Percentiles rank a stretch among this genome's conserved stretches.
Evolutionary conservation across 371 early-diverging fungal genomes (phyloP).

Genomic region (Mortierella sp.): DNA sequence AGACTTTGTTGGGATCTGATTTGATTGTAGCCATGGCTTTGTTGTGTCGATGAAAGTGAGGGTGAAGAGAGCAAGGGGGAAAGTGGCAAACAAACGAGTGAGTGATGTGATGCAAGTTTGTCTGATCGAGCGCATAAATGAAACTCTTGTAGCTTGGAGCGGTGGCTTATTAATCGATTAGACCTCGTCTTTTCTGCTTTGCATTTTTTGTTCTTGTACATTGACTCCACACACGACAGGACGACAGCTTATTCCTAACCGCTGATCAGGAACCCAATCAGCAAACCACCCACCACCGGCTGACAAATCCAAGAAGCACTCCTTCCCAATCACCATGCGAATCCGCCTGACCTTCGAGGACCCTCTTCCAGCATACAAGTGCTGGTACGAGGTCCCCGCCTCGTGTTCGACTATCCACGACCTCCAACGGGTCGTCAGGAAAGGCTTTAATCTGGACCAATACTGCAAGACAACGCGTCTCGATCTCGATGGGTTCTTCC

Average conservation of each 20-base stretch:
- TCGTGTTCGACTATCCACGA: conserved; percentile 42
- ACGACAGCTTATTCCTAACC: neutral
- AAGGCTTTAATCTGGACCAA: conserved; percentile 41
- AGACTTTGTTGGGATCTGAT: conserved; percentile 79
- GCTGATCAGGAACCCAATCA: neutral
- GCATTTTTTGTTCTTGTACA: neutral
- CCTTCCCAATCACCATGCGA: conserved; percentile 29
- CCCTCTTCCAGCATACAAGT: conserved; percentile 52
- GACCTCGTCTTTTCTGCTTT: too few species aligned
- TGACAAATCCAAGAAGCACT: conserved; percentile 2
- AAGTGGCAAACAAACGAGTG: neutral
- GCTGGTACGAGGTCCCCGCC: conserved; percentile 52
- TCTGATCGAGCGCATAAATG: neutral
- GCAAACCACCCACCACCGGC: neutral
- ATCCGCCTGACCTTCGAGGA: conserved; percentile 49
- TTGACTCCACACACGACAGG: neutral
- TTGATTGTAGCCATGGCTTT: conserved; percentile 69
- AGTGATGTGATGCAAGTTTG: neutral
- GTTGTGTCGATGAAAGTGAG: neutral
- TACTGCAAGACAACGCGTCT: conserved; percentile 49
- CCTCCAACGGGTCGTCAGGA: conserved; percentile 41
- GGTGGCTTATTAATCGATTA: conserved; percentile 4
- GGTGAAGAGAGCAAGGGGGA: neutral
- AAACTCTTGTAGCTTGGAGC: neutral
- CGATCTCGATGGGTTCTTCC: conserved; percentile 57